Conservation (phyloP, 306 rosid species). For the Cucumis cinereus region DNA sequence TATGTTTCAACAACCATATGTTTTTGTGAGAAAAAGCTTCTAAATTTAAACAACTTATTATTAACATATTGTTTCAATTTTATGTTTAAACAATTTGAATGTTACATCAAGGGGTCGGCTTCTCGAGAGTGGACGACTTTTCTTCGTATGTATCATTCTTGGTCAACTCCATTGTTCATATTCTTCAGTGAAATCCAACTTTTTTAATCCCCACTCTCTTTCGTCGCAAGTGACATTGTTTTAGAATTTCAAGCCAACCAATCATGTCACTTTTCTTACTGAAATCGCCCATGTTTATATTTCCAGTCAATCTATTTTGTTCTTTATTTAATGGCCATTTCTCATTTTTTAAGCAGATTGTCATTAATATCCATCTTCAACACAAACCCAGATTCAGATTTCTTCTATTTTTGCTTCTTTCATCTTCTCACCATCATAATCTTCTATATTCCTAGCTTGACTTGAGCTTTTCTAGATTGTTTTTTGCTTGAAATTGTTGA, state of each 20-base stretch:
- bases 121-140: background rate
- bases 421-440: background rate
- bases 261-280: background rate
- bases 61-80: too few relatives aligned
- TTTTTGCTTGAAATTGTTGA: background rate
- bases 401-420: background rate
- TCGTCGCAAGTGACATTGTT: background rate
- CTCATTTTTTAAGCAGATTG: background rate
- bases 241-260: background rate
- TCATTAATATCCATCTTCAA: background rate
- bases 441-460: background rate
- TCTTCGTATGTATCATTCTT: background rate
- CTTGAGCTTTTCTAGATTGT: background rate
- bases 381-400: constrained; percentile 5
- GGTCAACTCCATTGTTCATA: background rate
- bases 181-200: background rate
- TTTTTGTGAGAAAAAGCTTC: too few relatives aligned
- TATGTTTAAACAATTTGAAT: background rate
- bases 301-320: background rate
- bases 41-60: too few relatives aligned
- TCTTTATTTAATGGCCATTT: background rate
- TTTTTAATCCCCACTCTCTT: background rate
- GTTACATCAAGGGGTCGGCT: background rate
- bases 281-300: background rate
- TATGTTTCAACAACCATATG: too few relatives aligned